phyloP scores from a whole-genome alignment of 2,329 filamentous ascomycete species.

The Paraconiothyrium brasiliense region DNA sequence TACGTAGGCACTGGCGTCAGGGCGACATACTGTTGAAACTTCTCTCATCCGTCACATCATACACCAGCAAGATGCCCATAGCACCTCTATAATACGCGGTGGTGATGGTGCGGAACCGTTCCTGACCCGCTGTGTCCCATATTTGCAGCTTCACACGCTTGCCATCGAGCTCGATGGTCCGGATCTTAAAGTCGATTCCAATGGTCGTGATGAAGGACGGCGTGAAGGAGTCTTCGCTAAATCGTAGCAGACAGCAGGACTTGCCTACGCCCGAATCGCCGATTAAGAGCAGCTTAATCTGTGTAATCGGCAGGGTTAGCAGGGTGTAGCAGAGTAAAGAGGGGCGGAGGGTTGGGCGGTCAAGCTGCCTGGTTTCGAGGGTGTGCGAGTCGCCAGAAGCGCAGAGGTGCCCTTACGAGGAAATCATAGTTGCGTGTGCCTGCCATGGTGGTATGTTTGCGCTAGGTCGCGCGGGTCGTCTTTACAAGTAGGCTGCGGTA shows the following conservation, averaged over 20 bases:
- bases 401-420: conserved; percentile 71
- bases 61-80: conserved; percentile 97
- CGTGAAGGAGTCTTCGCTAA: conserved; percentile 97
- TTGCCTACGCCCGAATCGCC: conserved; percentile 97
- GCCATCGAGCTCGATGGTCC: conserved; percentile 97
- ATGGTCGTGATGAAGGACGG: conserved; percentile 99
- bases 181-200: conserved; percentile 99
- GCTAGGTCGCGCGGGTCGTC: conserved; percentile 15
- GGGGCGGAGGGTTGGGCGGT: conserved; percentile 12
- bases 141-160: conserved; percentile 99
- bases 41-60: conserved; percentile 96
- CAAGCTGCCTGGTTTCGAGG: conserved; percentile 3
- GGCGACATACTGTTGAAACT: conserved; percentile 85
- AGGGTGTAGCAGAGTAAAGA: conserved; percentile 5
- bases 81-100: conserved; percentile 98
- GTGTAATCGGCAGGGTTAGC: conserved; percentile 24
- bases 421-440: conserved; percentile 99
- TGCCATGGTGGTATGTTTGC: conserved; percentile 71
- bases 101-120: conserved; percentile 98
- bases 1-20: neutral
- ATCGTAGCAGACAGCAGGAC: conserved; percentile 94
- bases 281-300: conserved; percentile 98
- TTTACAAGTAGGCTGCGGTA: conserved; percentile 32
- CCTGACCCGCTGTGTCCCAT: conserved; percentile 98
- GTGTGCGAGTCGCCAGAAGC: neutral